Base-by-base conservation (phyloP, 805 yeast species). In the Lipomyces mesembrius region DNA sequence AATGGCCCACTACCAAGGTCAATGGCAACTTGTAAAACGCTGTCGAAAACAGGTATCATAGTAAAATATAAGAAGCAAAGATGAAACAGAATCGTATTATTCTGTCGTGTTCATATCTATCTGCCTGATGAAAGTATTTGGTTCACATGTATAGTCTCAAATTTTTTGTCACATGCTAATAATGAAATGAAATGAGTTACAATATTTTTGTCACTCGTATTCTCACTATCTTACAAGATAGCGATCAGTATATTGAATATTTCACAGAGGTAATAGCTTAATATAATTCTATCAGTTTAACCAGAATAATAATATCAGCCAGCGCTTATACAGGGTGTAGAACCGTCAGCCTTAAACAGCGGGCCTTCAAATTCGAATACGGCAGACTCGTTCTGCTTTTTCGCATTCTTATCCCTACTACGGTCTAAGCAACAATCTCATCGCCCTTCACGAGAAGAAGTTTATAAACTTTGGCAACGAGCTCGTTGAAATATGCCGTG, bases 1-100 rank as follows among this genome's bases (percentile, higher is more conserved):
- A 89, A 77, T 94, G 98, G 98, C 98, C 98, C 51, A 63, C 60
- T 34, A 72, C 74, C 22, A 54, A 57, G 56, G 69, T 63, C 37
- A 67, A 68, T 53, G 71, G 71, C 57, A 67, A 67, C 59, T 62
- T 67, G 49, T 67, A 58, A 61, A 35, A 35, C 20, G n/a, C 55
- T 11, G n/a, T 11, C n/a, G 55, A 25, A 20, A 25, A 52, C 20
- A 8, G 22, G 49, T 43, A 43, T 17, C 46, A 39, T 43, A 43
- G 49, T 43, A 6, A 17, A 6, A 14, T 4, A 43, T n/a, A n/a
- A 37, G 49, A 6, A 43, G 20, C 20, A 43, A 43, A 8, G 11
- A n/a, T 43, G 20, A 17, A 43, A 2, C 14, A 11, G 22, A 43
- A 17, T n/a, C 11, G 8, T 43, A 12, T 7, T 7, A 43, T 43